Evolutionary conservation across 148 eudicot species (phyloP).

Genomic region (Camellia japonica): DNA sequence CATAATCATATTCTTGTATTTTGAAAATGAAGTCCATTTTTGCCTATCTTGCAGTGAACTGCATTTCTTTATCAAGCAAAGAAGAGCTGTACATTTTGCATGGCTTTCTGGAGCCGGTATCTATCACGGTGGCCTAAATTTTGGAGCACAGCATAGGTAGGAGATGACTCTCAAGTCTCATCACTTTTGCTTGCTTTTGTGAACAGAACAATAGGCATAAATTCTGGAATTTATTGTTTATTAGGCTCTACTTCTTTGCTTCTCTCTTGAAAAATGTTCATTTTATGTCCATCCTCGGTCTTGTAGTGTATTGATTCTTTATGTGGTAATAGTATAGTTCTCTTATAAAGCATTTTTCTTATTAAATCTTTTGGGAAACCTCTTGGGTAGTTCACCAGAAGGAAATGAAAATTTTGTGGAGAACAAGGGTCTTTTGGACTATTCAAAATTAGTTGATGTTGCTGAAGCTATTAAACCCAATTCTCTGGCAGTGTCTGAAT

Average conservation of each 20-base stretch:
- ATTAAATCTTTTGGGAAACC: constrained; percentile 16
- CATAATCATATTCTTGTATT: not conserved
- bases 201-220: no score
- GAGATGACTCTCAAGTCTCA: constrained; percentile 16
- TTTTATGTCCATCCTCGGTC: no score
- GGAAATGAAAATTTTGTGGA: constrained; percentile 95
- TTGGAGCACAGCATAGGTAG: constrained; percentile 90
- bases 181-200: no score
- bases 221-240: no score
- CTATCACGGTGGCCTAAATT: constrained; percentile 93
- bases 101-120: constrained; percentile 99
- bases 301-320: no score
- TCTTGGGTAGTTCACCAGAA: constrained; percentile 62
- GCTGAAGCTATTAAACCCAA: constrained; percentile 77
- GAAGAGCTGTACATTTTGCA: constrained; percentile 93
- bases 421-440: constrained; percentile 92
- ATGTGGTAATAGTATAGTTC: not conserved
- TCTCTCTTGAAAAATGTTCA: no score
- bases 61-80: constrained; percentile 86
- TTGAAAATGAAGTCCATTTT: constrained; percentile 20
- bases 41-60: constrained; percentile 69
- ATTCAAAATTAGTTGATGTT: constrained; percentile 79
- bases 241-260: no score
- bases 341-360: not conserved
- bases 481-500: constrained; percentile 90